Conservation (phyloP, 148 eudicot species). For the Dysphania ambrosioides region DNA sequence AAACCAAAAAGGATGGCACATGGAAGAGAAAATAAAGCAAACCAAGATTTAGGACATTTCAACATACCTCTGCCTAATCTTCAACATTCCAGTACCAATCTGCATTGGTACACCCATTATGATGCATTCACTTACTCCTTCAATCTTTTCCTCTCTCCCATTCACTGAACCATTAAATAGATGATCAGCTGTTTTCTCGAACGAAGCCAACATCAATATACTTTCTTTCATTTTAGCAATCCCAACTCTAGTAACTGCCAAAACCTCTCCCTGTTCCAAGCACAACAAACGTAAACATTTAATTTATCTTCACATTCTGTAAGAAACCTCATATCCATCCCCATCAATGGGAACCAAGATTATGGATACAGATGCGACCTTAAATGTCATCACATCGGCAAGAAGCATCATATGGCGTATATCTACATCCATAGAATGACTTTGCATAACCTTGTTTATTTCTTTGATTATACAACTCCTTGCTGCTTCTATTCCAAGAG, state of each 20-base stretch:
- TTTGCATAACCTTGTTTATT: conserved; percentile 64
- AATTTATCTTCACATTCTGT: neutral
- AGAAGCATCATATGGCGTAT: conserved; percentile 97
- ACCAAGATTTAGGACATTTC: neutral
- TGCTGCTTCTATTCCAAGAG: conserved; percentile 93
- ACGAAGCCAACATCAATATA: conserved; percentile 92
- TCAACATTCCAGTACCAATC: conserved; percentile 81
- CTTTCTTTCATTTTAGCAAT: conserved; percentile 90
- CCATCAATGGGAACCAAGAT: neutral
- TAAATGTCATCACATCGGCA: conserved; percentile 87
- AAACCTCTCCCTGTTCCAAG: conserved; percentile 66
- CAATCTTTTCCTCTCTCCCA: conserved; percentile 81
- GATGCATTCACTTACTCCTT: conserved; percentile 89
- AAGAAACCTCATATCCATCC: neutral
- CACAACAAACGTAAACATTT: neutral
- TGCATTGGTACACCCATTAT: conserved; percentile 90
- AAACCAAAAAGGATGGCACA: neutral
- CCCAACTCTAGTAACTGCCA: conserved; percentile 79
- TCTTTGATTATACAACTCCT: conserved; percentile 63
- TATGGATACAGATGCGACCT: conserved; percentile 37
- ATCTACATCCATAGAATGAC: conserved; percentile 84
- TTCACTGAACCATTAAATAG: conserved; percentile 77
- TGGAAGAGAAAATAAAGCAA: neutral
- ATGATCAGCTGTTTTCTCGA: conserved; percentile 90
- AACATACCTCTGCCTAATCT: conserved; percentile 71